Conservation (phyloP, 2,329 filamentous ascomycete genomes). For the Ascocoryne sarcoides region DNA sequence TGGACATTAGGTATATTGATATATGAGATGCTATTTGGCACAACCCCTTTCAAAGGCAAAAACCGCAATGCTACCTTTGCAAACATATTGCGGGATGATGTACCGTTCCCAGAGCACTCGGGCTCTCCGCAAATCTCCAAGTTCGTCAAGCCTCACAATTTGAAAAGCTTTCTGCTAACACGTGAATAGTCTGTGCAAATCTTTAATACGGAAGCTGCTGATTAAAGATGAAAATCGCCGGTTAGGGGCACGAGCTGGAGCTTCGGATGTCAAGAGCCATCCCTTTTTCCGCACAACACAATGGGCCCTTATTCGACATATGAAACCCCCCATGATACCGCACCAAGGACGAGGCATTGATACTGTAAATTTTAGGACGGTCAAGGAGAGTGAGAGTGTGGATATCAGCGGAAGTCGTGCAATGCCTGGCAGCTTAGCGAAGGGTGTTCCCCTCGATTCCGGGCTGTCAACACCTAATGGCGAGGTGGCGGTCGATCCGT, state of each 20-base stretch:
- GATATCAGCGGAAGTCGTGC: slow-evolving; percentile 58
- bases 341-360: slow-evolving; percentile 84
- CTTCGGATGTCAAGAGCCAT: slow-evolving; percentile 92
- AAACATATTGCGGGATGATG: slow-evolving; percentile 92
- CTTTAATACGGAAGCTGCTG: slow-evolving; percentile 86
- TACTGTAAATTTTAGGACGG: slow-evolving; percentile 93
- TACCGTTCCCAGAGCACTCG: slow-evolving; percentile 86
- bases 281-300: slow-evolving; percentile 94
- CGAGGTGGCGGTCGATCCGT: slow-evolving; percentile 79
- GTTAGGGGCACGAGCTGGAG: slow-evolving; percentile 85
- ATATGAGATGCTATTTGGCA: slow-evolving; percentile 98
- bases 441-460: slow-evolving; percentile 80
- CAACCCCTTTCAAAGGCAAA: slow-evolving; percentile 98
- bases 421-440: slow-evolving; percentile 38
- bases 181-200: slow-evolving; percentile 74
- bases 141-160: slow-evolving; percentile 46
- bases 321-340: slow-evolving; percentile 95
- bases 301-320: slow-evolving; percentile 94
- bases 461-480: slow-evolving; percentile 76
- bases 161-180: slow-evolving; percentile 26
- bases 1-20: slow-evolving; percentile 97
- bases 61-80: slow-evolving; percentile 97
- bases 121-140: slow-evolving; percentile 81
- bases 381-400: slow-evolving; percentile 94
- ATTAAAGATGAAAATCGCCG: slow-evolving; percentile 97